Conservation (phyloP, 352 stramenopile species). For the Thraustotheca clavata region DNA sequence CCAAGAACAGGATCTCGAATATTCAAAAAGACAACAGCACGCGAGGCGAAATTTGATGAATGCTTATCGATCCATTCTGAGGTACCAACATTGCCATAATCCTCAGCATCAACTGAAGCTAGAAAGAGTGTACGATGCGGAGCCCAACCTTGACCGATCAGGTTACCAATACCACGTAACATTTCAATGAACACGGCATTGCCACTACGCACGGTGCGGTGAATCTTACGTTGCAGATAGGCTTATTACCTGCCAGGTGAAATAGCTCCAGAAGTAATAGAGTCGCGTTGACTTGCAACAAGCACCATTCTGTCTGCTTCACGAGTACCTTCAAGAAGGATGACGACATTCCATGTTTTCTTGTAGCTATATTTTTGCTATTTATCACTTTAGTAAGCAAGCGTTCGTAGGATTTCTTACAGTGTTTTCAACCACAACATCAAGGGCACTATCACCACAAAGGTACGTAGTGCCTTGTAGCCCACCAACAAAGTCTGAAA, state of each 20-base stretch:
- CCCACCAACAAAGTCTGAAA: constrained; percentile 7
- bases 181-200: constrained; percentile 76
- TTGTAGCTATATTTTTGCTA: constrained; percentile 55
- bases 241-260: constrained; percentile 37
- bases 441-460: neutral
- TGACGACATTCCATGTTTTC: constrained; percentile 72
- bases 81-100: constrained; percentile 69
- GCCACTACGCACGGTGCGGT: constrained; percentile 22
- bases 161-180: constrained; percentile 42
- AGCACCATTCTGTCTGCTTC: constrained; percentile 75
- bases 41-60: constrained; percentile 47
- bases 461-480: neutral
- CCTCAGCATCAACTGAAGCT: constrained; percentile 65
- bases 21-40: constrained; percentile 66
- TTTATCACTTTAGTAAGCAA: neutral
- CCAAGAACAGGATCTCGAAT: constrained; percentile 63
- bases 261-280: constrained; percentile 50
- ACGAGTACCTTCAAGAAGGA: constrained; percentile 56
- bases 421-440: constrained; percentile 10
- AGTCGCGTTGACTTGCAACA: constrained; percentile 55
- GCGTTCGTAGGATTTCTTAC: neutral
- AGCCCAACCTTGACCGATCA: constrained; percentile 61
- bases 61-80: constrained; percentile 80
- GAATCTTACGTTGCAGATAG: neutral
- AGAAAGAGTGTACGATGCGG: constrained; percentile 71